phyloP scores from a whole-genome alignment of 495 filamentous ascomycete species.

The Apodospora peruviana region DNA sequence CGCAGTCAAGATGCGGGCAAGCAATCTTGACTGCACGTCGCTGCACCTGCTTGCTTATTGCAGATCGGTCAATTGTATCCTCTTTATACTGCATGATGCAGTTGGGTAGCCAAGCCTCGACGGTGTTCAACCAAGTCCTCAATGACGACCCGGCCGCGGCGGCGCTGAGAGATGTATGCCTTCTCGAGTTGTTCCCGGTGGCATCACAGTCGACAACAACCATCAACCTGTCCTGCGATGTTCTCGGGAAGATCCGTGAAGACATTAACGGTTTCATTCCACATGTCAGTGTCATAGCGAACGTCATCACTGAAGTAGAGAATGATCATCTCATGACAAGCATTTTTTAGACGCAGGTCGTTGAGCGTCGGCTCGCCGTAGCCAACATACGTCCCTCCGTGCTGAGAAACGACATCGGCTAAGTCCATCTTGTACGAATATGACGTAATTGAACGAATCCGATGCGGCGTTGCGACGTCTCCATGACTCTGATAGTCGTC shows the following conservation, averaged over 20 bases:
- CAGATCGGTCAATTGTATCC: background rate
- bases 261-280: background rate
- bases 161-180: background rate
- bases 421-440: too few relatives aligned
- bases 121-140: background rate
- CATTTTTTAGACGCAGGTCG: background rate
- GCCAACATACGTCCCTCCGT: background rate
- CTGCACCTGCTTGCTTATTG: conserved; percentile 11
- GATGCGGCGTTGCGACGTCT: too few relatives aligned
- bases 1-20: conserved; percentile 25
- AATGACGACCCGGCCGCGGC: background rate
- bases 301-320: background rate
- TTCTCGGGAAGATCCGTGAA: background rate
- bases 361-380: background rate
- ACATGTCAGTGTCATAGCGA: background rate
- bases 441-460: too few relatives aligned
- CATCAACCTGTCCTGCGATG: background rate
- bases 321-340: background rate
- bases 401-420: too few relatives aligned
- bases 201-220: background rate
- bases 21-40: conserved; percentile 22
- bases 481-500: too few relatives aligned
- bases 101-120: background rate
- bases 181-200: background rate
- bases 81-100: background rate